Base-by-base conservation (phyloP, 352 stramenopile species). In the Thraustochytrium striatum region DNA sequence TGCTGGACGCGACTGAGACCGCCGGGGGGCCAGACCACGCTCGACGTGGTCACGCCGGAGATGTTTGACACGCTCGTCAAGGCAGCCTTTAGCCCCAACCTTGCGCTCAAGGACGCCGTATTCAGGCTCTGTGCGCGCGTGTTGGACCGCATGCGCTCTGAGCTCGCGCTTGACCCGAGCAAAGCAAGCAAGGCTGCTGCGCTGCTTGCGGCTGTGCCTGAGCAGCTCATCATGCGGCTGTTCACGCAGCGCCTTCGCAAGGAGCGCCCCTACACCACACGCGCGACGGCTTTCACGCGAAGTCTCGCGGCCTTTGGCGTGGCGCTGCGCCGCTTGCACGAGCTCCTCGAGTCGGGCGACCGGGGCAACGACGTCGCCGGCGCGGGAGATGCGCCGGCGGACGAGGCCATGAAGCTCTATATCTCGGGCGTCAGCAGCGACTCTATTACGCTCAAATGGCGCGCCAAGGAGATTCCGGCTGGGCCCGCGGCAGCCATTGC, bases 191-290 rank as follows among this genome's bases (percentile, higher is more conserved):
- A 28, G 44, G 50, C 69, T 9, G n/a, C 30, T 3, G 43, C 72
- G 13, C n/a, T 69, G 19, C 53, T 72, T 9, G n/a, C 8, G 9
- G 16, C 35, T 19, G 50, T 79, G 11, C 69, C 69, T 9, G 53
- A 38, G 35, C 16, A 36, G 3, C 19, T 55, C 19, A 19, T 79
- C 13, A 35, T 65, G 8, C 9, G 47, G 9, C 32, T 79, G 16
- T 73, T 79, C 55, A 79, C 69, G 11, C 57, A 73, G 57, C 69
- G 69, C 0, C 25, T 69, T 7, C 69, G 38, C 9, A 65, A 69
- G 52, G 69, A 79, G 39, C 3, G 72, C 7, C 69, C 69, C 36
- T 70, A 53, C 35, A n/a, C n/a, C n/a, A n/a, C n/a, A n/a, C n/a
- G n/a, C n/a, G n/a, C n/a, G n/a, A n/a, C n/a, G n/a, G 69, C 28